Evolutionary conservation across 1,139 yeast genomes (phyloP).

Genomic region (Suhomyces taliae): DNA sequence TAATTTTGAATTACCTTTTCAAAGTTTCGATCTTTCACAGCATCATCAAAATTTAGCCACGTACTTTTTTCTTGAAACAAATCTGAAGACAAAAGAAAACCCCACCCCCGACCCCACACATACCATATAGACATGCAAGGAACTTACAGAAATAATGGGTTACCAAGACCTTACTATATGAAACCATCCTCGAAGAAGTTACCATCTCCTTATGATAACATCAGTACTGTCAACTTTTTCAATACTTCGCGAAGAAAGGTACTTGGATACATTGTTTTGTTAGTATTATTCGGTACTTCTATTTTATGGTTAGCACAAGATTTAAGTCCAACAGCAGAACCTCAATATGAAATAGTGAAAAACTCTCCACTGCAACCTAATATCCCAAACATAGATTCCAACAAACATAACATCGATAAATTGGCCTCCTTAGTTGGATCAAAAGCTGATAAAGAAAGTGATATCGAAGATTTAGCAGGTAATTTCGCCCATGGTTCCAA

Average conservation of each 20-base stretch:
- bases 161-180: conserved; percentile 53
- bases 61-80: no score
- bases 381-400: conserved; percentile 7
- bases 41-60: no score
- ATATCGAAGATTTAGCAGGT: conserved; percentile 39
- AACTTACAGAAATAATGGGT: conserved; percentile 42
- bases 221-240: conserved; percentile 31
- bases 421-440: conserved; percentile 23
- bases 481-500: conserved; percentile 44
- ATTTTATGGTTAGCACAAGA: conserved; percentile 42
- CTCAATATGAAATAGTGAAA: conserved; percentile 31
- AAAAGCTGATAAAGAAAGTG: conserved; percentile 31
- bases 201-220: conserved; percentile 36
- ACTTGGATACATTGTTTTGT: conserved; percentile 39
- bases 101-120: no score
- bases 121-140: conserved; percentile 39
- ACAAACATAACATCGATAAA: conserved; percentile 23
- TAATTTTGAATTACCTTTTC: no score
- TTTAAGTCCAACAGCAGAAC: conserved; percentile 30
- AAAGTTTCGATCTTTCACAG: no score
- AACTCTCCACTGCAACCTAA: conserved; percentile 1
- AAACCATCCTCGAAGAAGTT: conserved; percentile 35
- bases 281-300: conserved; percentile 37
- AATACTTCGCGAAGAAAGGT: conserved; percentile 39
- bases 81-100: no score